Percentiles rank a stretch among this genome's conserved stretches.
phyloP scores from a whole-genome alignment of 2,329 filamentous ascomycete species.

The Metarhizium anisopliae region DNA sequence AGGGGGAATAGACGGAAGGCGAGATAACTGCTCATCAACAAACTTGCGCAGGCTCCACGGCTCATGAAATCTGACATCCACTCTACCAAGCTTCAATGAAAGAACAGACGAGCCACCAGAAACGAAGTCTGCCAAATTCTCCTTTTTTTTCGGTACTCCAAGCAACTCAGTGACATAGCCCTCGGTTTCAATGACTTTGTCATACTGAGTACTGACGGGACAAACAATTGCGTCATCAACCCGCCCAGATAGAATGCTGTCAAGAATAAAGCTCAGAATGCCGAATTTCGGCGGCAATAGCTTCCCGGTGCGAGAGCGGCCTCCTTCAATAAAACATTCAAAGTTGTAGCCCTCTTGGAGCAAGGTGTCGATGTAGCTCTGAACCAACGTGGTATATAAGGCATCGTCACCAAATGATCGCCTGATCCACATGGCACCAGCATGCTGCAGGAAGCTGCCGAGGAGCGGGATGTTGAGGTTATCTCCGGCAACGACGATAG shows the following conservation, averaged over 20 bases:
- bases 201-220: conserved; percentile 94
- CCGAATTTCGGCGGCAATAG: conserved; percentile 91
- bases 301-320: conserved; percentile 87
- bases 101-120: conserved; percentile 76
- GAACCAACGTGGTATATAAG: conserved; percentile 85
- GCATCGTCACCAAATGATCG: conserved; percentile 87
- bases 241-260: conserved; percentile 79
- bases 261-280: conserved; percentile 83
- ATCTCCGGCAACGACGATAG: conserved; percentile 88
- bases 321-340: conserved; percentile 96
- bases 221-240: conserved; percentile 90
- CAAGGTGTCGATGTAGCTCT: conserved; percentile 89
- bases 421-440: conserved; percentile 96
- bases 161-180: conserved; percentile 92
- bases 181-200: conserved; percentile 97
- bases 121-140: conserved; percentile 86
- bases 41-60: conserved; percentile 87
- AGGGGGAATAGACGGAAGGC: conserved; percentile 33
- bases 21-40: conserved; percentile 63
- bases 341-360: conserved; percentile 88
- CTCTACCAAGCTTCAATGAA: conserved; percentile 78
- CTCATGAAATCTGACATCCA: conserved; percentile 93
- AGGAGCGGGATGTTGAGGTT: conserved; percentile 93
- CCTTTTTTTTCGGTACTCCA: conserved; percentile 89
- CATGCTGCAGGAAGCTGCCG: conserved; percentile 84